Conservation (phyloP, 306 rosid species). For the Cucumis melo region DNA sequence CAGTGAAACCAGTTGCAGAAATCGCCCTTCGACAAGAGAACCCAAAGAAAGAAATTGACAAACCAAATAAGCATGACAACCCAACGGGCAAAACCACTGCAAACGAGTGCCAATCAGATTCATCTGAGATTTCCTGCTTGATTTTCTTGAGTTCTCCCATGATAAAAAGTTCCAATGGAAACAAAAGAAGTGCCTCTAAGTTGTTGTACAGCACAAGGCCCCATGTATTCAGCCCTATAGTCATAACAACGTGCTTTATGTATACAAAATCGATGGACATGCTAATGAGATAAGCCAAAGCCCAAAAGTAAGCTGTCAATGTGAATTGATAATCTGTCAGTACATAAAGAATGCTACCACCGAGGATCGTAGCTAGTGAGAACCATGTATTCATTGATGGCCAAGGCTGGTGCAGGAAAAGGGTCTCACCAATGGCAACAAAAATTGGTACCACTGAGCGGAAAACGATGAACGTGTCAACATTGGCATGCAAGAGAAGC, state of each 20-base stretch:
- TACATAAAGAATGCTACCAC: conserved; percentile 64
- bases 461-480: conserved; percentile 77
- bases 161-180: conserved; percentile 59
- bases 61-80: conserved; percentile 59
- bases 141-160: conserved; percentile 80
- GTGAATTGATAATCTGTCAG: conserved; percentile 71
- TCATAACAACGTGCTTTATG: conserved; percentile 76
- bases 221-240: conserved; percentile 72
- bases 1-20: conserved; percentile 73
- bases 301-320: conserved; percentile 65
- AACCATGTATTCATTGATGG: conserved; percentile 52
- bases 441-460: conserved; percentile 65
- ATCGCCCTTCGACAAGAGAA: conserved; percentile 79
- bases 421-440: conserved; percentile 76
- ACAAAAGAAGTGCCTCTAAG: conserved; percentile 70
- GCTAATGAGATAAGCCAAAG: conserved; percentile 62
- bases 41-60: conserved; percentile 75
- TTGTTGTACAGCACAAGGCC: conserved; percentile 76
- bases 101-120: conserved; percentile 58
- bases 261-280: conserved; percentile 79
- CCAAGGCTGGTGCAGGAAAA: conserved; percentile 75
- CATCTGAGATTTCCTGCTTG: conserved; percentile 50
- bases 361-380: conserved; percentile 57
- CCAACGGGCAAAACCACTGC: conserved; percentile 56
- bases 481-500: conserved; percentile 79